Percentiles rank a stretch among this genome's conserved stretches.
phyloP scores from a whole-genome alignment of 352 stramenopile genomes.

The Globisporangium cystogenes region DNA sequence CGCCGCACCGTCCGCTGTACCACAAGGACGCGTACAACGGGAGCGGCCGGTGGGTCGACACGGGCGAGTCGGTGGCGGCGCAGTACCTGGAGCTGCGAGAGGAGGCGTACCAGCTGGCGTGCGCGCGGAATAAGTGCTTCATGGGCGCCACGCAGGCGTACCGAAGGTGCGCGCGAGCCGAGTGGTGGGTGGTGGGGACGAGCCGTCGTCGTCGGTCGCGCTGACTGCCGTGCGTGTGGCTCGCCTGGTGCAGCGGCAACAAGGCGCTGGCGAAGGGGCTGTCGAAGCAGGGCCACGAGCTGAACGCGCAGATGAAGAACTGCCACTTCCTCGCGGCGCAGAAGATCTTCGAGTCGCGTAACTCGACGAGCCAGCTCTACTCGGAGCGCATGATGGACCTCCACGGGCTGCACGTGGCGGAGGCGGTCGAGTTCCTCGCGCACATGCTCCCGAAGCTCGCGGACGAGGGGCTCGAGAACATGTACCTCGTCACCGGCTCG shows the following conservation, averaged over 20 bases:
- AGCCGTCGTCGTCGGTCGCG: constrained; percentile 1
- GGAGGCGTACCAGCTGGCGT: constrained; percentile 73
- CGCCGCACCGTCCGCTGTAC: constrained; percentile 38
- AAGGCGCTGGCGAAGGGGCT: constrained; percentile 63
- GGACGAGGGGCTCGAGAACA: constrained; percentile 65
- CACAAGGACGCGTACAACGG: constrained; percentile 42
- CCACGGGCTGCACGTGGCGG: constrained; percentile 74
- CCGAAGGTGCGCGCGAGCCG: constrained; percentile 39
- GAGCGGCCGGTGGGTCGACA: constrained; percentile 52
- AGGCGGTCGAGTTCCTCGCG: constrained; percentile 71
- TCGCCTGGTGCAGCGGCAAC: constrained; percentile 68
- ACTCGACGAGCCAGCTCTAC: constrained; percentile 71
- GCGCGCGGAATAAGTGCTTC: constrained; percentile 83
- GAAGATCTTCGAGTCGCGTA: constrained; percentile 76
- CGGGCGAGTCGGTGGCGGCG: constrained; percentile 40
- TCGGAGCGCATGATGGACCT: constrained; percentile 78
- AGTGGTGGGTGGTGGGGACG: constrained; percentile 5
- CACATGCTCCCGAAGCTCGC: constrained; percentile 67
- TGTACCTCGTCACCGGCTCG: constrained; percentile 78
- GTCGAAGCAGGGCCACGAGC: constrained; percentile 73
- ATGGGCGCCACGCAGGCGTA: constrained; percentile 84
- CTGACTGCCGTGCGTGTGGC: constrained; percentile 7
- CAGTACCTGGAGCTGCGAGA: constrained; percentile 79
- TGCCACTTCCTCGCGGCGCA: constrained; percentile 69
- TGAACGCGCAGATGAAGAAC: constrained; percentile 84